A percentile compares a stretch with the other conserved stretches of the same genome.
Conservation (phyloP, 1,284 basidiomycete genomes). For the Leccinum fallax region DNA sequence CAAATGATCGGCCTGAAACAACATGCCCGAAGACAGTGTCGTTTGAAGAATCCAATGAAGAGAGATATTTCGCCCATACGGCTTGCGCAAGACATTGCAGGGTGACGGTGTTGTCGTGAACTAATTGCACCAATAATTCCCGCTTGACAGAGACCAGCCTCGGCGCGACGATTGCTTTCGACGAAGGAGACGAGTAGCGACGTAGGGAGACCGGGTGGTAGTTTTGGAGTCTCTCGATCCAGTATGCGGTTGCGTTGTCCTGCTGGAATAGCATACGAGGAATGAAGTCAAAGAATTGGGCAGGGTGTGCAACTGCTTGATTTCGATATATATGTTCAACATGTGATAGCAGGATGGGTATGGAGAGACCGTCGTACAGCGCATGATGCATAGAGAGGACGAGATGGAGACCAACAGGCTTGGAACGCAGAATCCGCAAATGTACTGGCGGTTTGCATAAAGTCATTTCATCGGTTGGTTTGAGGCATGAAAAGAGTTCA, state of each 20-base stretch:
- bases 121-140: constrained; percentile 16
- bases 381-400: constrained; percentile 52
- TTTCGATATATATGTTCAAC: constrained; percentile 40
- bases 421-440: constrained; percentile 35
- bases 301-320: constrained; percentile 13
- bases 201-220: constrained; percentile 27
- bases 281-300: constrained; percentile 41
- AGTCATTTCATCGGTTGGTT: constrained; percentile 27
- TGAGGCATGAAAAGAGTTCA: constrained; percentile 22
- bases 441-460: constrained; percentile 40
- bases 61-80: constrained; percentile 45
- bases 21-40: constrained; percentile 53
- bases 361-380: constrained; percentile 52
- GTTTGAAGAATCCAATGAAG: constrained; percentile 32
- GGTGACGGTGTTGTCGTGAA: constrained; percentile 34
- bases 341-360: constrained; percentile 39
- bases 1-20: constrained; percentile 47
- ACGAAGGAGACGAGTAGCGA: constrained; percentile 5
- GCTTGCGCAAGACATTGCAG: constrained; percentile 45
- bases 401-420: constrained; percentile 27
- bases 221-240: constrained; percentile 38
- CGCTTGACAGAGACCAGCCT: constrained; percentile 13
- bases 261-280: constrained; percentile 42
- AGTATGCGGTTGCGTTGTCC: constrained; percentile 43
- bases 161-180: constrained; percentile 15